These are phyloP conservation scores for Ceratocystis lukuohia DNA, from an alignment of 2,329 filamentous ascomycete species.

Conservation along the genomic window DNA sequence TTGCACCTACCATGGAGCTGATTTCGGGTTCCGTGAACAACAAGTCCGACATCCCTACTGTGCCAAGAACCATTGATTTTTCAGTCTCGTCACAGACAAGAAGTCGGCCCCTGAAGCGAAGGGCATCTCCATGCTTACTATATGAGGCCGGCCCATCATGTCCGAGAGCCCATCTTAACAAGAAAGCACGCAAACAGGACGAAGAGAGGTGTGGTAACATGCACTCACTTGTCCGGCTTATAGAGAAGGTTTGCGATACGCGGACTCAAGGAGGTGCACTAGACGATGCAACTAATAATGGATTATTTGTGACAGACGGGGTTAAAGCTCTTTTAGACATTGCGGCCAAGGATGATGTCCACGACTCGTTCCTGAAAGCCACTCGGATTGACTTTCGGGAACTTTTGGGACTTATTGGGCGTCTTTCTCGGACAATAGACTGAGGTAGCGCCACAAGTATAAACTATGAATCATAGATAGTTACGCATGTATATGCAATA, in stretches of 20 bases:
- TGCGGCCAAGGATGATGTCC: slow-evolving; percentile 2
- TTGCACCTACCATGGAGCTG: neutral
- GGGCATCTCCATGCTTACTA: neutral
- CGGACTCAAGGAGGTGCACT: neutral
- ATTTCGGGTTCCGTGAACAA: neutral
- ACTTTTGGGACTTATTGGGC: slow-evolving; percentile 1
- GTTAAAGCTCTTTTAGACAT: neutral
- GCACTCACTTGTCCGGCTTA: neutral
- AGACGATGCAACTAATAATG: neutral
- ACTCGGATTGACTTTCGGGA: neutral
- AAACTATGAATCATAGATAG: neutral
- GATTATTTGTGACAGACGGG: neutral
- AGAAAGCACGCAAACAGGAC: neutral
- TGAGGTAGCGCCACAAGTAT: neutral
- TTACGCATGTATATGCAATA: too few relatives aligned
- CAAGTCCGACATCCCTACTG: neutral
- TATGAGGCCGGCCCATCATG: neutral
- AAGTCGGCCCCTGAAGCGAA: neutral
- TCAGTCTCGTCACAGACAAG: neutral
- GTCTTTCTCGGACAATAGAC: neutral
- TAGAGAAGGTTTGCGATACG: neutral
- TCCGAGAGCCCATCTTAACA: neutral
- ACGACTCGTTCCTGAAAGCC: neutral
- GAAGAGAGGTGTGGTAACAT: neutral
- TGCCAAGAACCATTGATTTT: neutral